Evolutionary conservation across 768 basidiomycete genomes (phyloP), one percentile per base, ranked within the genome.

Genomic region (Collybia sordida): DNA sequence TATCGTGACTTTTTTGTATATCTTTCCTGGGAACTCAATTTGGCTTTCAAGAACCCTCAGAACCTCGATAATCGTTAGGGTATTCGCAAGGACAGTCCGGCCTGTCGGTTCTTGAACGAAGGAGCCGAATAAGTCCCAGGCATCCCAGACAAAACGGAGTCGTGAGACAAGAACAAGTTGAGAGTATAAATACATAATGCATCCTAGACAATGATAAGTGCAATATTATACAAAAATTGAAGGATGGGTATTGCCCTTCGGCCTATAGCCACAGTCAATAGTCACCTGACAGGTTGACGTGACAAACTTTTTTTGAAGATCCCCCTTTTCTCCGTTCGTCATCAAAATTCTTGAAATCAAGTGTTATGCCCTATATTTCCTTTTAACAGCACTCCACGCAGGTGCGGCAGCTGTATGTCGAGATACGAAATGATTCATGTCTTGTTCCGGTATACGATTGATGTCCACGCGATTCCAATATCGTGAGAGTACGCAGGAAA

Each of bases 401-500:
- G 86, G 77, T 8, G 77, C 82, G 37, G 80, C 87, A n/a, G 76
- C 70, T 38, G 77, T 65, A 59, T 87, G 76, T 31, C 73, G 74
- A 12, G 73, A 61, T 24, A 88, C 84, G 60, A 93, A 93, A 24
- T 79, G 74, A 51, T 82, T 82, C 90, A 93, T 93, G 62, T 93
- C 90, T 51, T 84, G 81, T 66, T 93, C 90, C 22, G 85, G 84
- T 51, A 93, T 85, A 57, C 90, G 87, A 63, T 93, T 93, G 57
- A 92, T 83, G 66, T 93, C 90, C 53, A 93, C 80, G 47, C 79
- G 76, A 62, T 86, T 88, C 90, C 90, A 92, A 61, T 86, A 89
- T 48, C 81, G 82, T 50, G 80, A 74, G 58, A 93, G 72, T 34
- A 82, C 75, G 62, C 82, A 91, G 37, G 74, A 64, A 58, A 93